Conservation (phyloP, 176 grass and related monocot species). For the Oryza rufipogon region DNA sequence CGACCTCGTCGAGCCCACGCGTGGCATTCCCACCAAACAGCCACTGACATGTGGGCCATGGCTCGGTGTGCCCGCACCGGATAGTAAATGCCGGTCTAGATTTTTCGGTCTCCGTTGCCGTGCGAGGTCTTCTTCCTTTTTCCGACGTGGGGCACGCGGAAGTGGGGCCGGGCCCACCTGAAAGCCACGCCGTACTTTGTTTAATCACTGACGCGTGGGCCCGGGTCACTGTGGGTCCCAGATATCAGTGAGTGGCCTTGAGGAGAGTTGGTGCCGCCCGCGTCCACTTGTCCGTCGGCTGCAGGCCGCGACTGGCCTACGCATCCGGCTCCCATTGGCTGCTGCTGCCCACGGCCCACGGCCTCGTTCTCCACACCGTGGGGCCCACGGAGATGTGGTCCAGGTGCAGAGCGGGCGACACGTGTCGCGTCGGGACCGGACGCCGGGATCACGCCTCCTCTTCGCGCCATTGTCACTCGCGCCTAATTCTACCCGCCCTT, state of each 20-base stretch:
- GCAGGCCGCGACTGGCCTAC: background rate
- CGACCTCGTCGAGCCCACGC: background rate
- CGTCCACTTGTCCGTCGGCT: background rate
- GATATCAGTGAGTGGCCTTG: accelerated
- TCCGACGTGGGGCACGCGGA: background rate
- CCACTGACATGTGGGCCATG: background rate
- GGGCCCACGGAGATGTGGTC: background rate
- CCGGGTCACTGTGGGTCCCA: accelerated
- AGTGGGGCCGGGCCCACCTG: background rate
- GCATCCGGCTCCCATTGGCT: conserved; percentile 11
- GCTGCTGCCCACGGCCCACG: background rate
- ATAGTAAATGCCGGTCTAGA: background rate
- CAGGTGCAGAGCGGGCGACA: accelerated
- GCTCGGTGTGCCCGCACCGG: accelerated
- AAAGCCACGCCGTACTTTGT: background rate
- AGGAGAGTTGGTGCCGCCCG: background rate
- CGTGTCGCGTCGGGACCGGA: background rate
- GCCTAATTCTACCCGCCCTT: background rate
- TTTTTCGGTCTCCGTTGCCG: background rate
- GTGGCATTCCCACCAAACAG: accelerated
- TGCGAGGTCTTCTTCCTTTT: background rate
- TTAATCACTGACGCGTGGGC: background rate
- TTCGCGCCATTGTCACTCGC: conserved; percentile 8
- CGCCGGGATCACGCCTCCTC: background rate
- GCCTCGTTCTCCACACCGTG: conserved; percentile 13